Evolutionary conservation across 2,329 filamentous ascomycete species (phyloP).

Genomic region (Orbilia brochopaga): DNA sequence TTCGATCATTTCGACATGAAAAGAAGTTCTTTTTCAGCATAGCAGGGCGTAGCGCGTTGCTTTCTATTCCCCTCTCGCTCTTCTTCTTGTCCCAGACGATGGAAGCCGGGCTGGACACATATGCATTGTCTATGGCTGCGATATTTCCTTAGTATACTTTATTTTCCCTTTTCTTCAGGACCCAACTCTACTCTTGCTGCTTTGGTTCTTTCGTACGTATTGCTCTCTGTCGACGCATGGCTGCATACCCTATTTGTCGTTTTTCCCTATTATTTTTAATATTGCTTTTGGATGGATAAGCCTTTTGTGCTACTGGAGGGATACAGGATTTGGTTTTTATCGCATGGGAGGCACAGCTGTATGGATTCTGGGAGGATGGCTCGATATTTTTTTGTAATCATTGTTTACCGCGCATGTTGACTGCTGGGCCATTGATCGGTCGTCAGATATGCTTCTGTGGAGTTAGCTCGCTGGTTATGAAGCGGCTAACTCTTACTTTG

Average conservation of each 20-base stretch:
- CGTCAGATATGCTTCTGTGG: neutral
- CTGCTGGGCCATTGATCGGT: neutral
- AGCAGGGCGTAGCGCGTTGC: slow-evolving; percentile 44
- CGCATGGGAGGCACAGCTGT: neutral
- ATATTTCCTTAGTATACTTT: slow-evolving; percentile 7
- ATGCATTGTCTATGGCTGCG: slow-evolving; percentile 27
- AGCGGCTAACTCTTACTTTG: neutral
- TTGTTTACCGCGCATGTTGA: neutral
- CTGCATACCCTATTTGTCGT: neutral
- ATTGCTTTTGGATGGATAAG: neutral
- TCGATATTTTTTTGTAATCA: neutral
- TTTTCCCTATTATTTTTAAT: slow-evolving; percentile 3
- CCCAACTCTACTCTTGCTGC: slow-evolving; percentile 5
- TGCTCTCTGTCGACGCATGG: slow-evolving; percentile 9
- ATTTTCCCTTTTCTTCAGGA: slow-evolving; percentile 7
- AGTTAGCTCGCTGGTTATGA: neutral
- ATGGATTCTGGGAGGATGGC: slow-evolving; percentile 1
- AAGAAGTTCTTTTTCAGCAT: slow-evolving; percentile 44
- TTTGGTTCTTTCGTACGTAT: slow-evolving; percentile 5
- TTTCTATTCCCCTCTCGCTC: slow-evolving; percentile 11
- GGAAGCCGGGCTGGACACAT: neutral
- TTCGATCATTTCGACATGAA: slow-evolving; percentile 28
- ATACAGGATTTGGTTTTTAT: neutral
- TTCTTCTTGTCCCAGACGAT: neutral
- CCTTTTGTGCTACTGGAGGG: neutral